These are phyloP conservation scores for Tillandsia leiboldiana DNA, from an alignment of 176 grass and related monocot genomes.

Conservation along the genomic window DNA sequence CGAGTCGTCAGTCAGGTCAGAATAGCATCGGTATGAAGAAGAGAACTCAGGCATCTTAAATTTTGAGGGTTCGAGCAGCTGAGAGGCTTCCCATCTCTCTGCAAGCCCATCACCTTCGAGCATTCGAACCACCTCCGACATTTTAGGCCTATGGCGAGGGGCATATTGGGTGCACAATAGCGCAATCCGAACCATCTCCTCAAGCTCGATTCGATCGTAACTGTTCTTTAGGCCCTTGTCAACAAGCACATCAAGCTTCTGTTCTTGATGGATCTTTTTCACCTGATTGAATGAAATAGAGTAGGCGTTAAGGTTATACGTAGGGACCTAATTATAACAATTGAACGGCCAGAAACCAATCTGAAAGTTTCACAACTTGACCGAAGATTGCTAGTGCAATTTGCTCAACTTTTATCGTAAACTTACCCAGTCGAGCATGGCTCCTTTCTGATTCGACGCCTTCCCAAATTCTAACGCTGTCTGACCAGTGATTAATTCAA, in stretches of 20 bases:
- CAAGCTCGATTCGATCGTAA: slow-evolving; percentile 72
- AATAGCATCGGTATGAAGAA: slow-evolving; percentile 65
- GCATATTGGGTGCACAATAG: slow-evolving; percentile 91
- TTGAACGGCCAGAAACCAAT: too few species aligned
- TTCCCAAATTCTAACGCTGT: slow-evolving; percentile 88
- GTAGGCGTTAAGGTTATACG: background rate
- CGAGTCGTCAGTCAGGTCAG: slow-evolving; percentile 74
- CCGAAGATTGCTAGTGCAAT: background rate
- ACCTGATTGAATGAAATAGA: slow-evolving; percentile 39
- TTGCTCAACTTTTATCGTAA: background rate
- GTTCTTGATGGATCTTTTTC: slow-evolving; percentile 97
- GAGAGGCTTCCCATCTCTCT: slow-evolving; percentile 85
- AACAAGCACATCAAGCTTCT: slow-evolving; percentile 72
- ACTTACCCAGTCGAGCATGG: slow-evolving; percentile 98
- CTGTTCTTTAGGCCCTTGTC: slow-evolving; percentile 48
- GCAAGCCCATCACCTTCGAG: slow-evolving; percentile 88
- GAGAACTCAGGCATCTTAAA: slow-evolving; percentile 62
- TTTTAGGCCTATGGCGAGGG: slow-evolving; percentile 65
- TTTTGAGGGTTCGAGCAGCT: slow-evolving; percentile 46
- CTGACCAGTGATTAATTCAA: slow-evolving; percentile 80
- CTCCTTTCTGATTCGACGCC: slow-evolving; percentile 76
- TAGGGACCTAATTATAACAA: background rate
- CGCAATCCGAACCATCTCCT: slow-evolving; percentile 90
- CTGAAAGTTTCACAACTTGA: background rate
- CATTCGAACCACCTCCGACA: slow-evolving; percentile 92